Base-by-base conservation (phyloP, 352 stramenopile species). In the Phytopythium aichiense region DNA sequence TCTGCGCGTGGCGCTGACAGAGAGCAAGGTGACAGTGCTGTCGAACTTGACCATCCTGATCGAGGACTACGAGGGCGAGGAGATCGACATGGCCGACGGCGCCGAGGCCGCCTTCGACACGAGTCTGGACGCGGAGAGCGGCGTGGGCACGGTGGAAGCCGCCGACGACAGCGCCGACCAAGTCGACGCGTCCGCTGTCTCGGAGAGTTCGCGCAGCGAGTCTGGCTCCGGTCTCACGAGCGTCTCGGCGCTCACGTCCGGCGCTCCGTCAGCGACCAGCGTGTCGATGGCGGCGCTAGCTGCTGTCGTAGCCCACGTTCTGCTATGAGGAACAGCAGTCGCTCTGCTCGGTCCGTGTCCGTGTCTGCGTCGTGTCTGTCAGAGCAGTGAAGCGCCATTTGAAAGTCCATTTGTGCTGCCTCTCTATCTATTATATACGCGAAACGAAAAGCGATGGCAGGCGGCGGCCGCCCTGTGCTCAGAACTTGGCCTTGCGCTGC, bases 401-500 rank as follows among this genome's bases (percentile, higher is more conserved):
- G n/a, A 51, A 51, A 51, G 8, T 51, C 22, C 48, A 31, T n/a
- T 37, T n/a, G 48, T 28, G 35, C 28, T 22, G 25, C 18, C 8
- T 40, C 45, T 28, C 45, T 55, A 22, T 55, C 49, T 55, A 55
- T 55, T 55, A 55, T 55, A 40, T 55, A 55, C 49, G 49, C 25
- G 23, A 31, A 54, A 8, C 33, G 23, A 25, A 31, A 54, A n/a
- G 23, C 48, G 9, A 23, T 11, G 22, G n/a, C 22, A 53, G 9
- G 13, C 9, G 20, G 4, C 5, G 20, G 43, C 8, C 16, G 13
- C 28, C 49, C 0, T 0, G 2, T 7, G 40, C 25, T 62, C 82
- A 94, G 65, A 92, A 92, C 72, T 87, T 91, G 58, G 83, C 78
- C 72, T 92, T 94, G 61, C 86, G 83, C 69, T 91, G 78, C 66